phyloP scores from a whole-genome alignment of 768 basidiomycete species.

The Suillus placidus region DNA sequence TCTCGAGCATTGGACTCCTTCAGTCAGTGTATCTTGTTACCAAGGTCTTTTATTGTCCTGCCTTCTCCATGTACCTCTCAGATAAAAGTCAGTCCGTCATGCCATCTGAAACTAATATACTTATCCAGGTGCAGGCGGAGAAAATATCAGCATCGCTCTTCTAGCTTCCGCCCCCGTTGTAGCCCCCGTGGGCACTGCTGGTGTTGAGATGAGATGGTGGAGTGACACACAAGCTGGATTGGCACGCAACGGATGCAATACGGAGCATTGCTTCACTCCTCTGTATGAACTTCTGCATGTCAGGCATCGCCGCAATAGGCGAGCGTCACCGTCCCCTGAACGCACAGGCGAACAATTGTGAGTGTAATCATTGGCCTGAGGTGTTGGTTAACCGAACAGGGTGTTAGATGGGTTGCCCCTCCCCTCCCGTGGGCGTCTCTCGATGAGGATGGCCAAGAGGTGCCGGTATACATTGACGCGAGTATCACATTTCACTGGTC shows the following conservation, averaged over 20 bases:
- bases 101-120: too few relatives aligned
- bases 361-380: not conserved
- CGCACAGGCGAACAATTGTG: constrained; percentile 6
- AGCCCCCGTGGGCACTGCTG: not conserved
- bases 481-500: not conserved
- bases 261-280: constrained; percentile 5
- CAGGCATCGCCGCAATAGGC: not conserved
- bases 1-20: not conserved
- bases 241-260: not conserved
- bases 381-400: not conserved
- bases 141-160: constrained; percentile 1
- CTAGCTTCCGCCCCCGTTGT: not conserved
- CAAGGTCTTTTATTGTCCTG: constrained; percentile 5
- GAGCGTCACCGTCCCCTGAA: not conserved
- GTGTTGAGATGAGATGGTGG: not conserved
- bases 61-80: constrained; percentile 3
- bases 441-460: not conserved
- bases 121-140: constrained; percentile 4
- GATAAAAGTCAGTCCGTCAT: constrained; percentile 4
- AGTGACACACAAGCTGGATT: constrained; percentile 1
- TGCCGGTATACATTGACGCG: not conserved
- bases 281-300: not conserved
- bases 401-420: not conserved
- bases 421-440: not conserved
- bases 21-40: not conserved